Conservation (phyloP, 805 yeast genomes). For the Metschnikowia gelsemii region DNA sequence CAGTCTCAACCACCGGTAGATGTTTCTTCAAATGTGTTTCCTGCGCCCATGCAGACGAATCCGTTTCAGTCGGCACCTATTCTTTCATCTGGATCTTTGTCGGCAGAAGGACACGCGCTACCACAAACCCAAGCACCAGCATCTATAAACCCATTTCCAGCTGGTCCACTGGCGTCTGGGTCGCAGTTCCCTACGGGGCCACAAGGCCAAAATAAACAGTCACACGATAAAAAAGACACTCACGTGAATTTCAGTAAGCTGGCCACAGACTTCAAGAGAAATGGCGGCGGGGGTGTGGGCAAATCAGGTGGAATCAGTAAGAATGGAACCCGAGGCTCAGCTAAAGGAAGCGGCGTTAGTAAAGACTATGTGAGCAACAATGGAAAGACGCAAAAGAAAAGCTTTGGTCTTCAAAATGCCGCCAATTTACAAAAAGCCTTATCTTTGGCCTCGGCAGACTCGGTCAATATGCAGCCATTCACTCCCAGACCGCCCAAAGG, state of each 20-base stretch:
- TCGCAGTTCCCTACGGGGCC: constrained; percentile 14
- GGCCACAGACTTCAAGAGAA: constrained; percentile 10
- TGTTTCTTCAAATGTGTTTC: constrained; percentile 6
- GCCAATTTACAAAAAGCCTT: constrained; percentile 44
- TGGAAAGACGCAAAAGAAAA: constrained; percentile 20
- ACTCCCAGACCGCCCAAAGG: constrained; percentile 53
- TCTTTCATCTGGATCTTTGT: too few relatives aligned
- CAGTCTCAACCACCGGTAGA: not conserved
- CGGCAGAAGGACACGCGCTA: too few relatives aligned
- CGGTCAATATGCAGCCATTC: constrained; percentile 30
- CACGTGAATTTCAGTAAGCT: constrained; percentile 17
- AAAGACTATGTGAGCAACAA: constrained; percentile 19
- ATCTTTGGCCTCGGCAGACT: constrained; percentile 29
- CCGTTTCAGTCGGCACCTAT: constrained; percentile 16
- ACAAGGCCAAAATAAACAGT: constrained; percentile 5
- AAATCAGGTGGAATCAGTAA: constrained; percentile 1
- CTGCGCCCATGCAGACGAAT: constrained; percentile 9
- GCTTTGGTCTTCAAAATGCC: constrained; percentile 39
- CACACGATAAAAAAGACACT: constrained; percentile 6
- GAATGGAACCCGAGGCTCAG: constrained; percentile 8
- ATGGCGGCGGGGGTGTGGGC: constrained; percentile 4
- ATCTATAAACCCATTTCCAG: constrained; percentile 1
- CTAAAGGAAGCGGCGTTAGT: constrained; percentile 20
- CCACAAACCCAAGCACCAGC: too few relatives aligned
- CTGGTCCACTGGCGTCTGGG: not conserved